phyloP scores from a whole-genome alignment of 169 alveolate genomes.

The Cryptosporidium ryanae region DNA sequence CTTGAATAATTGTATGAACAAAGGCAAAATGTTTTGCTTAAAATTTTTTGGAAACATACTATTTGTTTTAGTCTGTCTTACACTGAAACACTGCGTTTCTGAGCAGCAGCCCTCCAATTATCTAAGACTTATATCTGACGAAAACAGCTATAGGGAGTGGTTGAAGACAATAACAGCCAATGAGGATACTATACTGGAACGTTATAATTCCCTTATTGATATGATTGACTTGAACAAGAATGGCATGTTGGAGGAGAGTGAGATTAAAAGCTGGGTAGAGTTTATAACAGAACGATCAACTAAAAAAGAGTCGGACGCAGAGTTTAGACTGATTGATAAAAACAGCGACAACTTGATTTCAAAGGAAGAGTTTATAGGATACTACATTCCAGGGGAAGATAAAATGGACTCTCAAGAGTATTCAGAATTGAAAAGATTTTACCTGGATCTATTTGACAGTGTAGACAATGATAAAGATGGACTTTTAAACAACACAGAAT shows the following conservation, averaged over 20 bases:
- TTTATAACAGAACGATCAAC: constrained; percentile 48
- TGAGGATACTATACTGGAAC: constrained; percentile 26
- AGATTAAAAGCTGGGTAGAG: constrained; percentile 28
- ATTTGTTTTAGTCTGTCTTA: too few species aligned
- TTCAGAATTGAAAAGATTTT: constrained; percentile 28
- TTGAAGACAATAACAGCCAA: constrained; percentile 26
- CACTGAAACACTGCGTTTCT: not conserved
- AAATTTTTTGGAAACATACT: too few species aligned
- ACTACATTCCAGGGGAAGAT: not conserved
- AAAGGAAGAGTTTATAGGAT: constrained; percentile 24
- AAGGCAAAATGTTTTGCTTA: too few species aligned
- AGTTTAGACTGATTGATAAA: constrained; percentile 39
- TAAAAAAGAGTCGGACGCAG: constrained; percentile 31
- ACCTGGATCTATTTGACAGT: constrained; percentile 9
- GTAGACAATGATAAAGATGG: constrained; percentile 52
- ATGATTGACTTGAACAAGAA: constrained; percentile 35
- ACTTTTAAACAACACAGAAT: constrained; percentile 8
- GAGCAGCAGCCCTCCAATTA: not conserved
- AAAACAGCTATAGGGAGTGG: constrained; percentile 61
- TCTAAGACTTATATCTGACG: constrained; percentile 22
- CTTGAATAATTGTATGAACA: too few species aligned
- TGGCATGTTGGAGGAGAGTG: constrained; percentile 18
- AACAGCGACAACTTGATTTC: constrained; percentile 24
- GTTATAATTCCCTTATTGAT: constrained; percentile 3
- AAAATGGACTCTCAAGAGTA: not conserved